Evolutionary conservation across 164 flowering plant species (phyloP).

Genomic region (Cinnamomum chago): DNA sequence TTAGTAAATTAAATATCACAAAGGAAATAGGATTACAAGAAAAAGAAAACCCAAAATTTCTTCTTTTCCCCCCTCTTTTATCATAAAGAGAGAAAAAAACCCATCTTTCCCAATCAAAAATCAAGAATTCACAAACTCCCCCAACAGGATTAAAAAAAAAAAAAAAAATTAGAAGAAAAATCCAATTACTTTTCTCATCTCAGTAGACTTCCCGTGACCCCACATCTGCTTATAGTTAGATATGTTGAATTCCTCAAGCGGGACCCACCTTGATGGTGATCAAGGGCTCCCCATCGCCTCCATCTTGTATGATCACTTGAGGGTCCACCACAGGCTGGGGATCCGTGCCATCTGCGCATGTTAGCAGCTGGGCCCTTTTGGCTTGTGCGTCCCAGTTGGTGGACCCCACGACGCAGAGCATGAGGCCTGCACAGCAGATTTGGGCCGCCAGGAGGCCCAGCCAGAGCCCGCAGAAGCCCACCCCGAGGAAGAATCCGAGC

Average conservation of each 20-base stretch:
- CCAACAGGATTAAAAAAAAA: background rate
- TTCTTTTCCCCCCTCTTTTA: slow-evolving; percentile 11
- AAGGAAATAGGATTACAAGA: background rate
- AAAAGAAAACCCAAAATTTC: slow-evolving; percentile 7
- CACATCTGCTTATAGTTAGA: too few relatives aligned
- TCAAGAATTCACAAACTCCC: slow-evolving; percentile 22
- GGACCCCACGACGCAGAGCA: slow-evolving; percentile 77
- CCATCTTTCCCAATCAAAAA: slow-evolving; percentile 10
- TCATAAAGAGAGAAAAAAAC: background rate
- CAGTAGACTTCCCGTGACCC: background rate
- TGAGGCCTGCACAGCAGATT: slow-evolving; percentile 77
- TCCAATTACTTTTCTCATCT: background rate
- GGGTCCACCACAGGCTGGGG: background rate
- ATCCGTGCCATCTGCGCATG: slow-evolving; percentile 31
- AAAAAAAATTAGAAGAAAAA: slow-evolving; percentile 4
- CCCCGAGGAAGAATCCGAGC: slow-evolving; percentile 53
- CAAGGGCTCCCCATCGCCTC: slow-evolving; percentile 38
- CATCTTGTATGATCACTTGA: slow-evolving; percentile 3
- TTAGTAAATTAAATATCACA: background rate
- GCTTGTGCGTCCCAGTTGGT: slow-evolving; percentile 81
- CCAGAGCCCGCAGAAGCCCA: slow-evolving; percentile 87
- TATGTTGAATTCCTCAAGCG: too few relatives aligned
- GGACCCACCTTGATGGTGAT: slow-evolving; percentile 33
- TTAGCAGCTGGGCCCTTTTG: slow-evolving; percentile 49
- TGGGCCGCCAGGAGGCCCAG: slow-evolving; percentile 78